Evolutionary conservation across 2,329 filamentous ascomycete genomes (phyloP).

Genomic region (Orbilia ellipsospora): DNA sequence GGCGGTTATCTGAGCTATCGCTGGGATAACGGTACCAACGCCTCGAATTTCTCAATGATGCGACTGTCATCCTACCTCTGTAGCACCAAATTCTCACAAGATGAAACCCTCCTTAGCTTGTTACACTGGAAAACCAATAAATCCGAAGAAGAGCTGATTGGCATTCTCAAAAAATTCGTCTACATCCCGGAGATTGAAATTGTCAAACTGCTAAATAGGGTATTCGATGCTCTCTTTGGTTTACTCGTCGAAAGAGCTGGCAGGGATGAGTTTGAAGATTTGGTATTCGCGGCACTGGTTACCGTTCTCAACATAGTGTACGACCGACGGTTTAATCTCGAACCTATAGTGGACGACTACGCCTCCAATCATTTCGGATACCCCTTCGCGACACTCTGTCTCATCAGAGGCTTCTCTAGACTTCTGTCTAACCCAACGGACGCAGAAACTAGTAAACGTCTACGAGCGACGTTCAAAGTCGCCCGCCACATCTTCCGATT

Average conservation of each 20-base stretch:
- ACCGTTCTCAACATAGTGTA: slow-evolving; percentile 92
- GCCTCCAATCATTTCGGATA: slow-evolving; percentile 90
- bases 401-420: slow-evolving; percentile 86
- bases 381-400: slow-evolving; percentile 87
- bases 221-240: slow-evolving; percentile 90
- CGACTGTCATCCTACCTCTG: slow-evolving; percentile 86
- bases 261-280: slow-evolving; percentile 89
- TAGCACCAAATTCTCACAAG: slow-evolving; percentile 94
- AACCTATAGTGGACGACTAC: slow-evolving; percentile 90
- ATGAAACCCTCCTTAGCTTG: slow-evolving; percentile 83
- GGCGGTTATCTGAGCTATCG: slow-evolving; percentile 82
- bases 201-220: slow-evolving; percentile 89
- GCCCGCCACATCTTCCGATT: slow-evolving; percentile 93
- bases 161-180: slow-evolving; percentile 81
- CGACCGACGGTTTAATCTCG: slow-evolving; percentile 90
- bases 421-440: slow-evolving; percentile 85
- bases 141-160: slow-evolving; percentile 74
- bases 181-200: slow-evolving; percentile 98
- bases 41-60: slow-evolving; percentile 74
- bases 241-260: slow-evolving; percentile 91
- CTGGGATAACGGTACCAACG: slow-evolving; percentile 77
- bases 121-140: slow-evolving; percentile 85
- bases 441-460: slow-evolving; percentile 80
- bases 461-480: slow-evolving; percentile 94
- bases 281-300: slow-evolving; percentile 90